Base-by-base conservation (phyloP, 2,329 filamentous ascomycete species). In the Didymellaceae sp. region DNA sequence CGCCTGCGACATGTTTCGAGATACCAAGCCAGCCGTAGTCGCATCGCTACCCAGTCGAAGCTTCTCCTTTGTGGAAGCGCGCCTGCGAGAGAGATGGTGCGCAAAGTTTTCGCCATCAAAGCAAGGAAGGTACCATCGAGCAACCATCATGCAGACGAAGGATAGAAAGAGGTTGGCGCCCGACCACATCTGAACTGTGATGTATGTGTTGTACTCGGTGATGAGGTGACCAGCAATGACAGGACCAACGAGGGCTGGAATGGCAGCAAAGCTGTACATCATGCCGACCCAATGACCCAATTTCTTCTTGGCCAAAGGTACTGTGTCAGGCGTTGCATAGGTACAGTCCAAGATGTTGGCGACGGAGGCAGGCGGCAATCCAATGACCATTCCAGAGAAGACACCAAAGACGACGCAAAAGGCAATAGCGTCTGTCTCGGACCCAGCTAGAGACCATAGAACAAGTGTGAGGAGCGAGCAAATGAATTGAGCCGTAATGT, bases 251-350 rank as follows among this genome's bases (percentile, higher is more conserved):
- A 81, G 69, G 2, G 77, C 72, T n/a, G 74, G 75, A 1, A 75
- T 59, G 1, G 77, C 77, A 7, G 77, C 73, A 34, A 68, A 65
- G 9, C 73, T 74, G 67, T 80, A 81, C 78, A 80, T 79, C 78
- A 80, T 80, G 32, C 79, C 79, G 3, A 73, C 76, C 78, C 79
- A 81, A 44, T 80, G 78, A 11, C 79, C 79, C 6, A 81, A 74
- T 46, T 74, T 76, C 41, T 72, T 47, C 61, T 72, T 70, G 8
- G 61, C 62, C 18, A 66, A 47, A 17, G 60, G 44, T 11, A 44
- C 54, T 6, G 59, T 63, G n/a, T 67, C 72, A 3, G 61, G 55
- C 5, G 57, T 54, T 7, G 53, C 66, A 55, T 72, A 72, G 16
- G 68, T 67, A 54, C 67, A 66, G 22, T 49, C 62, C 17, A 81